Base-by-base conservation (phyloP, 108 stramenopile species). In the Cylindrotheca closterium region DNA sequence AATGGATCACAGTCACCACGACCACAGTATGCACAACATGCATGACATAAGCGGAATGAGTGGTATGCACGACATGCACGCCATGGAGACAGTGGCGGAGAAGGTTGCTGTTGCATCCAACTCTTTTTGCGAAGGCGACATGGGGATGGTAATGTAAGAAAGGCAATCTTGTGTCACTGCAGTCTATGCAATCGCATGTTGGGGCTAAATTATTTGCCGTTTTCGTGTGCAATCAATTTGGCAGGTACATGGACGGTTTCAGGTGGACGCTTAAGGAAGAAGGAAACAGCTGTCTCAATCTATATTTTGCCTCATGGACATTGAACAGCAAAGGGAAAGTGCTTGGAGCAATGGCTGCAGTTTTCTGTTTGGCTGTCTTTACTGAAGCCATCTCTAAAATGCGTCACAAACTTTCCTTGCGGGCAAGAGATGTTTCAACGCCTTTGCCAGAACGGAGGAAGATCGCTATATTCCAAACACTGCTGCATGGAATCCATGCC, bases 231-330 rank as follows among this genome's bases (percentile, higher is more conserved):
- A n/a, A n/a, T n/a, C n/a, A n/a, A n/a, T n/a, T n/a, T n/a, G 19
- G 0, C 33, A 64, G 67, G 67, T 47, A 54, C 67, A 68, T 81
- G 68, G 68, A 70, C 23, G 78, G 82, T 19, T 83, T 83, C 49
- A 71, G 62, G 5, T 76, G 65, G 65, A 58, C 70, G 7, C 47
- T 75, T 24, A 58, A 58, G 28, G 62, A 54, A 50, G 53, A 68
- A 10, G 55, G 67, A 32, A 15, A 7, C 10, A 60, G 62, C 22
- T 84, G 83, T 54, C 52, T 84, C 30, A 84, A 84, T 57, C 47
- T 84, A 0, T 80, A 57, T 31, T 71, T 80, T 47, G 52, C 69
- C 0, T 27, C 51, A 17, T 84, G 83, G 83, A 84, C 79, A 4
- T 62, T 84, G 45, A 62, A 84, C 50, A 78, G 76, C 0, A 15